Conservation (phyloP, 345 rosid species). For the Eucalyptus erythrocorys region DNA sequence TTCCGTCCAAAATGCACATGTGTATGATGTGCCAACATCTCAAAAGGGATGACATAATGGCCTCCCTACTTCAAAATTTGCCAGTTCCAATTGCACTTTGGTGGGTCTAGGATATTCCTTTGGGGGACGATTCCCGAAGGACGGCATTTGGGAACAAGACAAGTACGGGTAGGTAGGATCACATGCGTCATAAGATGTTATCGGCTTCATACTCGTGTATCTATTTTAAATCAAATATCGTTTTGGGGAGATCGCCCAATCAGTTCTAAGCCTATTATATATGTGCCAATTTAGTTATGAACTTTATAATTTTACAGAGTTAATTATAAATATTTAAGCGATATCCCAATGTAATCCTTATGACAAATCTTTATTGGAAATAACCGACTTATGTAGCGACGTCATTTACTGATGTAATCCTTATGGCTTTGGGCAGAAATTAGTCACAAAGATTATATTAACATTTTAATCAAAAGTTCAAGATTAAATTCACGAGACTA, state of each 20-base stretch:
- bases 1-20: background rate
- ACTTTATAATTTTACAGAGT: background rate
- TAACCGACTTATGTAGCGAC: accelerated
- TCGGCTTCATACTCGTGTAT: accelerated
- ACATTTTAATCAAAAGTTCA: accelerated
- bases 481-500: background rate
- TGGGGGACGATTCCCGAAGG: background rate
- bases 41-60: background rate
- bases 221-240: accelerated
- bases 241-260: no score
- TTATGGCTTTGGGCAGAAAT: background rate
- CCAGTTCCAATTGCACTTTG: background rate
- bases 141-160: background rate
- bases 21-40: background rate
- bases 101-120: background rate
- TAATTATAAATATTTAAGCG: background rate
- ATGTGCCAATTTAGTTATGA: accelerated
- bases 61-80: background rate
- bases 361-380: background rate
- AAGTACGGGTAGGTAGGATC: background rate
- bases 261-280: accelerated
- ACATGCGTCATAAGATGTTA: background rate
- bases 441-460: background rate
- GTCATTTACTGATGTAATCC: no score
- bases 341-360: background rate